Base-by-base conservation (phyloP, 108 stramenopile species). In the Conticribra guillardii region DNA sequence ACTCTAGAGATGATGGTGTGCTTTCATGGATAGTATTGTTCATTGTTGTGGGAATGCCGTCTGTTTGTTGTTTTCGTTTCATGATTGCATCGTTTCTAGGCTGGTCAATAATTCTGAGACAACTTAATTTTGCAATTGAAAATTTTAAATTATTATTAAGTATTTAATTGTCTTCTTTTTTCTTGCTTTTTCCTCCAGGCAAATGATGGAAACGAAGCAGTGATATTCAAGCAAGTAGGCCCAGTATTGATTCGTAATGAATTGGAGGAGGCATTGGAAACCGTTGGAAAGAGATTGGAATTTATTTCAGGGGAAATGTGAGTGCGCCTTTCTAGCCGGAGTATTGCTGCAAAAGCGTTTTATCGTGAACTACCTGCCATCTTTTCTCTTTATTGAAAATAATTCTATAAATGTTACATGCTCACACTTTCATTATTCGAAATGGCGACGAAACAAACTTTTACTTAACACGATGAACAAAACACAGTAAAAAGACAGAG, bases 211-310 rank as follows among this genome's bases (percentile, higher is more conserved):
- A 73, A 74, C 3, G 74, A 74, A 26, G 66, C 76, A 5, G 68
- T 77, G 18, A 79, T 97, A 14, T 96, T 91, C 80, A 97, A 97
- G 67, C 80, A 89, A 76, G 87, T 96, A 14, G 97, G 97, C 11
- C 97, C 97, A 9, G 90, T 96, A 15, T 71, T 97, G n/a, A 81
- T 97, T 18, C 87, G 85, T 67, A 89, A 95, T 51, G 90, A 92
- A 21, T 61, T 93, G 33, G 91, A 93, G n/a, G 97, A 97, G 54
- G 94, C 93, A 34, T 92, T 87, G 46, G 74, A 90, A 16, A 95
- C 92, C 4, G 91, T 97, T 5, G 58, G 54, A n/a, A 94, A 95
- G 69, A 77, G 96, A 28, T 67, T 96, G 33, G 89, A 96, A 70
- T 94, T 94, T 55, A 96, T 97, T 60, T 74, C 65, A 9, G 81